Evolutionary conservation across 2,329 filamentous ascomycete genomes (phyloP).

Genomic region (Trichoderma afroharzianum): DNA sequence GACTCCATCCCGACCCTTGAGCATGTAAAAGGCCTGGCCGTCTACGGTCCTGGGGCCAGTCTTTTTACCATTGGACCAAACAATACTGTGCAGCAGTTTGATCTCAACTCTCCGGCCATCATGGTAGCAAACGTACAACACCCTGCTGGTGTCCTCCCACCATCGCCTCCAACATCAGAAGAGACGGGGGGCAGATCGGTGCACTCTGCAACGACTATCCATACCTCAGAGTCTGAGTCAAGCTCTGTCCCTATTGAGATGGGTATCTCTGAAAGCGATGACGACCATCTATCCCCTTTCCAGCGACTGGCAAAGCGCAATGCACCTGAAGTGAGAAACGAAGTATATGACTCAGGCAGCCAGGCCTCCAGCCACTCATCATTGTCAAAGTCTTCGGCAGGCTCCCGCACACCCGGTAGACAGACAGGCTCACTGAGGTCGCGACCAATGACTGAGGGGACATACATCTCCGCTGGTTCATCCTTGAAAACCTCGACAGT

Average conservation of each 20-base stretch:
- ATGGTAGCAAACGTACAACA: slow-evolving; percentile 89
- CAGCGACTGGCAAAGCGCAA: slow-evolving; percentile 72
- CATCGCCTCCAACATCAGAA: slow-evolving; percentile 78
- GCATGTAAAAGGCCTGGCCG: slow-evolving; percentile 74
- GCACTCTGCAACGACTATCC: slow-evolving; percentile 44
- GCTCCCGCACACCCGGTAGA: slow-evolving; percentile 49
- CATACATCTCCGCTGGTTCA: slow-evolving; percentile 62
- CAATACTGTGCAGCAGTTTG: slow-evolving; percentile 90
- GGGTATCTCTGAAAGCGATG: slow-evolving; percentile 69
- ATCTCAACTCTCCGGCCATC: slow-evolving; percentile 75
- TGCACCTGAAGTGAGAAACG: slow-evolving; percentile 57
- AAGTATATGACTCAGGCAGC: slow-evolving; percentile 62
- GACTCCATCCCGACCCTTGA: slow-evolving; percentile 84
- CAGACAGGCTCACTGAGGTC: slow-evolving; percentile 52
- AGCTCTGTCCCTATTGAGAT: slow-evolving; percentile 55
- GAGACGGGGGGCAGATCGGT: slow-evolving; percentile 57
- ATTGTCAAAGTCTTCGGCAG: slow-evolving; percentile 51
- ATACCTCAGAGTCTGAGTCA: slow-evolving; percentile 51
- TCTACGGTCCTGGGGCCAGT: slow-evolving; percentile 85
- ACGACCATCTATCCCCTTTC: slow-evolving; percentile 71
- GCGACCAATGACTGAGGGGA: slow-evolving; percentile 57
- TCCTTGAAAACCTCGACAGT: slow-evolving; percentile 41
- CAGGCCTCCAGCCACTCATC: slow-evolving; percentile 63
- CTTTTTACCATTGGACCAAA: slow-evolving; percentile 88
- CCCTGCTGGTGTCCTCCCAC: slow-evolving; percentile 70